These are phyloP conservation scores for Canariomyces notabilis DNA, from an alignment of 2,329 filamentous ascomycete species.

Conservation along the genomic window DNA sequence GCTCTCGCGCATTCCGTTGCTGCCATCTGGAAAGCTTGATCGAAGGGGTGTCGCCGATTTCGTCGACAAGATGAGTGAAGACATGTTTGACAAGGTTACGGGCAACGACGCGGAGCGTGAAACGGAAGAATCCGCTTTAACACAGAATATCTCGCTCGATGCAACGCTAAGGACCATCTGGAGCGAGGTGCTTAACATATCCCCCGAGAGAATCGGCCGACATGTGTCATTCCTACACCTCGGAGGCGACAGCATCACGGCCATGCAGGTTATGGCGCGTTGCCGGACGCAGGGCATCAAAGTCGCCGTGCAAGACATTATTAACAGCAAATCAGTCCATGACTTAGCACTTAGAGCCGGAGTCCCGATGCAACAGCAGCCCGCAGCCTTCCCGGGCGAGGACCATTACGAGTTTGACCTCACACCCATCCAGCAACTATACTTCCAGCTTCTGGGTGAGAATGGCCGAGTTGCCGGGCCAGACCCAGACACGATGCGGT, in stretches of 20 bases:
- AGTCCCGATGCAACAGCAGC: neutral
- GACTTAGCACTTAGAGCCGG: conserved; percentile 24
- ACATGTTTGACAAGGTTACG: conserved; percentile 33
- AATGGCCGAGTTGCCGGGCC: conserved; percentile 8
- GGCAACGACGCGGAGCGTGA: conserved; percentile 29
- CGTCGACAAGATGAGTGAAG: conserved; percentile 37
- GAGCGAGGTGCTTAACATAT: conserved; percentile 37
- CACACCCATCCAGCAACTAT: conserved; percentile 42
- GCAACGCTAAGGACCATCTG: conserved; percentile 31
- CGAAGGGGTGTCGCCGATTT: conserved; percentile 35
- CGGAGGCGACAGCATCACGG: conserved; percentile 42
- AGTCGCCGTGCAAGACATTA: conserved; percentile 31
- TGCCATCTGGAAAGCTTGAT: conserved; percentile 30
- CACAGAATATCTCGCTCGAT: conserved; percentile 2
- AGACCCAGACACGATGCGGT: conserved; percentile 31
- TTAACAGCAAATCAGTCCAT: conserved; percentile 28
- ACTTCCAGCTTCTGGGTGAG: conserved; percentile 31
- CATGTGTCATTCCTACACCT: conserved; percentile 35
- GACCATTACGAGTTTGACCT: conserved; percentile 34
- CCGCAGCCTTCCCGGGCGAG: conserved; percentile 8
- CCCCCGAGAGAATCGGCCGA: conserved; percentile 25
- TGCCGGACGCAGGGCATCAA: conserved; percentile 28
- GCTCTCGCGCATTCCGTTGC: conserved; percentile 25
- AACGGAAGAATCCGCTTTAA: neutral
- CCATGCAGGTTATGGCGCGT: conserved; percentile 36